Evolutionary conservation across 169 alveolate genomes (phyloP), one percentile per base, ranked within the genome.

Genomic region (Babesia ovis): DNA sequence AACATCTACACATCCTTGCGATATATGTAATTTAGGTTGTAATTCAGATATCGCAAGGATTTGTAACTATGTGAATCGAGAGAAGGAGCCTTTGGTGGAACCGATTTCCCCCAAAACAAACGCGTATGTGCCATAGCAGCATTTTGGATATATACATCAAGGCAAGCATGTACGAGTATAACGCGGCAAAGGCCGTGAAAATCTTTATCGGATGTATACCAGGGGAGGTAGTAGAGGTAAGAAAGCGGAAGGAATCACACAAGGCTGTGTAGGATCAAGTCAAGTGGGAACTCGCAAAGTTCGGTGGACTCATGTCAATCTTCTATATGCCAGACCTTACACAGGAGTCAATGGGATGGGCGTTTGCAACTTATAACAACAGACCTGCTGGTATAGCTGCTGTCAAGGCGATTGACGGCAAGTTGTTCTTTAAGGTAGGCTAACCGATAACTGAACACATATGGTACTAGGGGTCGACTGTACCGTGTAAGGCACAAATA

Each of bases 341-440:
- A 29, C 85, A 83, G 4, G 77, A 74, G 45, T 77, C 85, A n/a
- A 76, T 75, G 22, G 92, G 92, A 20, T 86, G 92, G 92, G 92
- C 92, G 32, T 86, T 82, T 43, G 86, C 77, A 23, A 86, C 92
- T 0, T 86, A 70, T 37, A 77, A 68, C 45, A 77, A 76, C 37
- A 70, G 83, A 20, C 61, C 68, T 14, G 75, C 51, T 37, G 92
- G 89, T 27, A 50, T 62, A 18, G 70, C 69, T 27, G 89, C 92
- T 3, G 79, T 86, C 2, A 88, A 83, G 39, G 83, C 92, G 48
- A 51, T 86, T 42, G 83, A 86, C 53, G 88, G 85, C 50, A 72
- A 77, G 55, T 42, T 69, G 22, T 69, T 69, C 39, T 86, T 86
- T 60, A 86, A 83, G 50, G 86, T 77, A 68, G 54, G 90, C 29